Conservation (phyloP, 305 asterid species). For the Fraxinus floribunda region DNA sequence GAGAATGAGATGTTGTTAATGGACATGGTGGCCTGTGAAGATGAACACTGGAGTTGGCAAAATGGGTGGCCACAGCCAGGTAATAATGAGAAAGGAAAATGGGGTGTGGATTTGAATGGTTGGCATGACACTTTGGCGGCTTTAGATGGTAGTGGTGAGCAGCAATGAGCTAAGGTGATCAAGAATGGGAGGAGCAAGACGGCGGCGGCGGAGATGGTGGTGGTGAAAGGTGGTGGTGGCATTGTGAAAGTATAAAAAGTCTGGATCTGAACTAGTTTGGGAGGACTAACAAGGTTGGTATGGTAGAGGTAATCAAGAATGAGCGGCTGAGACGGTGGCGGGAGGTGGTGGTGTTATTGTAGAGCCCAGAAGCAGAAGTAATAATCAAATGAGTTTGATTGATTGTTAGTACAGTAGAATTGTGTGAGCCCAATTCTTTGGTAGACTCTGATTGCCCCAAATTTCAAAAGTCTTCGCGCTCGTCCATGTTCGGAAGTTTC, state of each 20-base stretch:
- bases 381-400: too few relatives aligned
- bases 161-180: constrained; percentile 19
- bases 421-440: neutral
- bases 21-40: constrained; percentile 53
- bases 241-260: constrained; percentile 31
- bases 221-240: constrained; percentile 32
- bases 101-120: constrained; percentile 61
- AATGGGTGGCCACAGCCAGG: constrained; percentile 92
- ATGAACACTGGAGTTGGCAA: constrained; percentile 63
- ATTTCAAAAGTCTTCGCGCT: neutral
- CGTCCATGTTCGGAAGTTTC: neutral
- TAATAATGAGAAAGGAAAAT: constrained; percentile 69
- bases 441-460: neutral
- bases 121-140: constrained; percentile 42
- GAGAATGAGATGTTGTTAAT: constrained; percentile 53
- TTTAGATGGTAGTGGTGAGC: constrained; percentile 25
- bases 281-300: constrained; percentile 25
- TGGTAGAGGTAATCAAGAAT: neutral
- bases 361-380: neutral
- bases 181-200: constrained; percentile 26
- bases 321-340: neutral
- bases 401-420: too few relatives aligned
- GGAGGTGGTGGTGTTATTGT: neutral
- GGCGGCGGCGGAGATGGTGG: constrained; percentile 24
- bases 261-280: constrained; percentile 49